Evolutionary conservation across 768 basidiomycete genomes (phyloP).

Genomic region (Xerocomellus amylosporus): DNA sequence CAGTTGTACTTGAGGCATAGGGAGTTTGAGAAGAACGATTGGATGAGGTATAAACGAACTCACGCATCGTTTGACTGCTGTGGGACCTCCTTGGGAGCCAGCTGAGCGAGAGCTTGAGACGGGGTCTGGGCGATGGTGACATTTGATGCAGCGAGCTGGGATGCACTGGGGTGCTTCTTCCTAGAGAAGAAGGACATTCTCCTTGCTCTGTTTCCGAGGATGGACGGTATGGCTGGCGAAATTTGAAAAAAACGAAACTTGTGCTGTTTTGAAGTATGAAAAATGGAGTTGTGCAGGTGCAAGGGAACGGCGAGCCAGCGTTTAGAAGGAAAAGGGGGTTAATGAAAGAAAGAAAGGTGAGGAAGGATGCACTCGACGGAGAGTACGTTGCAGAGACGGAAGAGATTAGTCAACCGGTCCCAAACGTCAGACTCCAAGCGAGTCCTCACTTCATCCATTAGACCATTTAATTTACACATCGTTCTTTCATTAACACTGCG

Average conservation of each 20-base stretch:
- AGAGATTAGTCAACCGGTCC: slow-evolving; percentile 10
- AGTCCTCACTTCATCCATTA: not conserved
- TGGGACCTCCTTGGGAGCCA: slow-evolving; percentile 35
- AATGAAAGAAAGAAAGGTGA: slow-evolving; percentile 8
- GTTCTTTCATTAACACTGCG: slow-evolving; percentile 5
- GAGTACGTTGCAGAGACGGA: slow-evolving; percentile 18
- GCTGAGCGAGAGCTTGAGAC: slow-evolving; percentile 65
- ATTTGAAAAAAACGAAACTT: slow-evolving; percentile 15
- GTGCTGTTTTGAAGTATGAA: slow-evolving; percentile 12
- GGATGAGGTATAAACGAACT: slow-evolving; percentile 21
- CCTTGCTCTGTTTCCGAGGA: slow-evolving; percentile 56
- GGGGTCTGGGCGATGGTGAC: slow-evolving; percentile 63
- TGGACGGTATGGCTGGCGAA: slow-evolving; percentile 63
- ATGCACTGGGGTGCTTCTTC: slow-evolving; percentile 69
- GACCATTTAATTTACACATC: not conserved
- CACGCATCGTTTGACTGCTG: slow-evolving; percentile 36
- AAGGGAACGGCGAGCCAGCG: slow-evolving; percentile 26
- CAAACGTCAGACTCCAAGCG: slow-evolving; percentile 1
- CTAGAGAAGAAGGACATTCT: slow-evolving; percentile 94
- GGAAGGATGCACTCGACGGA: slow-evolving; percentile 1
- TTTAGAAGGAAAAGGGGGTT: slow-evolving; percentile 9
- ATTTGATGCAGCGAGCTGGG: slow-evolving; percentile 40
- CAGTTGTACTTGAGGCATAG: slow-evolving; percentile 7
- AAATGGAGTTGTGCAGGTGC: not conserved
- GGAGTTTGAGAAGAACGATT: not conserved